Conservation (phyloP, 192 early-diverging fungal species). For the Mortierella claussenii region DNA sequence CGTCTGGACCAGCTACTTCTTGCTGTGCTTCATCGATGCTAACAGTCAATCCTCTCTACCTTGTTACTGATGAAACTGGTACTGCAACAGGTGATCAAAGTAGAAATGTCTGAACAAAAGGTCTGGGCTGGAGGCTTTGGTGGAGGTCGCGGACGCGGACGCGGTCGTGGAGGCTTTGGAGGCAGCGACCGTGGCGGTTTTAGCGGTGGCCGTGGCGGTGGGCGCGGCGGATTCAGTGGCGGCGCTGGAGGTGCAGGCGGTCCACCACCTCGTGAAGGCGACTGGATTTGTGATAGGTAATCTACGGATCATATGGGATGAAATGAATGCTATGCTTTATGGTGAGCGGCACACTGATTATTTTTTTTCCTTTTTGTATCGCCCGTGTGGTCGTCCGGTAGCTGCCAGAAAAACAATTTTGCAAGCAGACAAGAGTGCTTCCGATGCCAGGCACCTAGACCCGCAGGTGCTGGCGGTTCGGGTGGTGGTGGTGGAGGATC, state of each 20-base stretch:
- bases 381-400: constrained; percentile 14
- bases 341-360: background rate
- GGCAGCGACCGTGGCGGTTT: constrained; percentile 55
- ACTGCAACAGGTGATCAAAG: constrained; percentile 61
- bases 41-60: too few relatives aligned
- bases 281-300: constrained; percentile 70
- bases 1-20: too few relatives aligned
- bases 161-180: constrained; percentile 51
- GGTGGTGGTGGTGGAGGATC: constrained; percentile 31
- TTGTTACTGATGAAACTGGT: too few relatives aligned
- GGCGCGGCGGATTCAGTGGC: constrained; percentile 51
- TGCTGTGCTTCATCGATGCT: too few relatives aligned
- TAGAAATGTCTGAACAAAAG: constrained; percentile 71
- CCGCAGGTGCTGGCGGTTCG: constrained; percentile 50
- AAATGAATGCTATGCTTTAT: too few relatives aligned
- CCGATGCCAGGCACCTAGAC: constrained; percentile 68
- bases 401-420: constrained; percentile 76
- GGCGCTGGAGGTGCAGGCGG: constrained; percentile 44
- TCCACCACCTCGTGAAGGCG: constrained; percentile 63
- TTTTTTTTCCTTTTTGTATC: background rate
- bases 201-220: constrained; percentile 55
- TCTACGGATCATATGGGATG: too few relatives aligned
- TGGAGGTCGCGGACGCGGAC: constrained; percentile 59
- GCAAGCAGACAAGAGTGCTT: constrained; percentile 71
- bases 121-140: constrained; percentile 53